phyloP scores from a whole-genome alignment of 169 alveolate species.

The Amoebophrya sp. region DNA sequence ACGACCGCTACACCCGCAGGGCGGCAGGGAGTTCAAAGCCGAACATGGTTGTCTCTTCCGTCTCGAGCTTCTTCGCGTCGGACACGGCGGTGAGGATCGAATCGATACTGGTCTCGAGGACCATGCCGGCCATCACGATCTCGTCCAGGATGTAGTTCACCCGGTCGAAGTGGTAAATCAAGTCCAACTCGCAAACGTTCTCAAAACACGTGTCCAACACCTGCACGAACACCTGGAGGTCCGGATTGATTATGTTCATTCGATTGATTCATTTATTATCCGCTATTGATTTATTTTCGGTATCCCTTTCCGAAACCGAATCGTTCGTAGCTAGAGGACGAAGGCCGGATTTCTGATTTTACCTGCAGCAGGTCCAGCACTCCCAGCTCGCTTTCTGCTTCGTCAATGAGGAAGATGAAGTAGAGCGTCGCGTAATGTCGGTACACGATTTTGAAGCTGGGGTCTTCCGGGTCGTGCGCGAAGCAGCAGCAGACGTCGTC shows the following conservation, averaged over 20 bases:
- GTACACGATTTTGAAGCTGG: constrained; percentile 51
- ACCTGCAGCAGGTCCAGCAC: constrained; percentile 67
- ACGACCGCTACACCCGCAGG: too few relatives aligned
- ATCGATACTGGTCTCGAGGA: constrained; percentile 27
- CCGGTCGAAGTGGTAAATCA: constrained; percentile 72
- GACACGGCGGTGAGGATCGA: constrained; percentile 17
- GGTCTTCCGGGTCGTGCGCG: constrained; percentile 48
- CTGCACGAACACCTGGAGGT: constrained; percentile 48
- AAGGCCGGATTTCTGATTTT: too few relatives aligned
- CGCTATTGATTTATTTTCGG: too few relatives aligned
- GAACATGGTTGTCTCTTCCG: too few relatives aligned
- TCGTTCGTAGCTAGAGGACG: too few relatives aligned
- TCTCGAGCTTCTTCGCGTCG: constrained; percentile 20
- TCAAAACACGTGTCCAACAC: constrained; percentile 63
- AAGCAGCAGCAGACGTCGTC: constrained; percentile 56
- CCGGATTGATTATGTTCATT: too few relatives aligned
- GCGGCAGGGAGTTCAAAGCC: too few relatives aligned
- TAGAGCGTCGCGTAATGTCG: constrained; percentile 72
- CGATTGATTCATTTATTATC: too few relatives aligned
- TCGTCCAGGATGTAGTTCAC: constrained; percentile 70
- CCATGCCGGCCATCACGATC: constrained; percentile 47
- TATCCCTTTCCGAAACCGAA: too few relatives aligned
- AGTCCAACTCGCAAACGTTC: constrained; percentile 77
- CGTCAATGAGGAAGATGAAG: constrained; percentile 66
- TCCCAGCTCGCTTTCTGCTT: constrained; percentile 72